These are phyloP conservation scores for Albugo candida DNA, from an alignment of 352 stramenopile species.

Conservation along the genomic window DNA sequence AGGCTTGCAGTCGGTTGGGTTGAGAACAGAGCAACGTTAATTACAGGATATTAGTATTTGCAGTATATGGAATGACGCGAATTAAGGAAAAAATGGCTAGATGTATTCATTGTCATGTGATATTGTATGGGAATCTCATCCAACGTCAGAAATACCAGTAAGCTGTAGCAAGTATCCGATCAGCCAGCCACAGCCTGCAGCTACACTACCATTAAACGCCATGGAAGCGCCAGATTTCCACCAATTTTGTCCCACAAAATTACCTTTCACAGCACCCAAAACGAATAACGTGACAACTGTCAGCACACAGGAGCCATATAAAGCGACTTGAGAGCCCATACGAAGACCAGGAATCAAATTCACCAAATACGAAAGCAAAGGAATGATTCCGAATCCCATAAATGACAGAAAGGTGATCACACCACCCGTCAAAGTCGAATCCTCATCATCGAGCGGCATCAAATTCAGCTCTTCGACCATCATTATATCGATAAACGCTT, in stretches of 20 bases:
- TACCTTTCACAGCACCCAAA: constrained; percentile 84
- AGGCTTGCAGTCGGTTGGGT: too few species aligned
- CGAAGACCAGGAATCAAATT: constrained; percentile 54
- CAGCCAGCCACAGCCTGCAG: constrained; percentile 51
- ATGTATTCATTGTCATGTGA: too few species aligned
- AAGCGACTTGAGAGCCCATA: constrained; percentile 31
- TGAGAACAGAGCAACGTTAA: too few species aligned
- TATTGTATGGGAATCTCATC: neutral
- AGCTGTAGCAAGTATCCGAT: constrained; percentile 69
- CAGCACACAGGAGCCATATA: constrained; percentile 87
- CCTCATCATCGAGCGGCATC: constrained; percentile 85
- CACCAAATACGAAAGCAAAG: constrained; percentile 85
- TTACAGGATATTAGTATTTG: too few species aligned
- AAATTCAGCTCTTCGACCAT: constrained; percentile 92
- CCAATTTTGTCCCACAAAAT: constrained; percentile 65
- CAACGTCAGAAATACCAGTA: constrained; percentile 46
- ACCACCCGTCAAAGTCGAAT: constrained; percentile 66
- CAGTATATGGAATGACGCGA: too few species aligned
- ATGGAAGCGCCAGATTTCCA: constrained; percentile 41
- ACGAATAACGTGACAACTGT: constrained; percentile 88
- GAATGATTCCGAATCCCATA: constrained; percentile 82
- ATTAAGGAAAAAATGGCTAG: too few species aligned
- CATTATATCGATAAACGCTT: constrained; percentile 96
- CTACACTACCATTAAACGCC: constrained; percentile 56
- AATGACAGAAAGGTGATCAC: constrained; percentile 83